A percentile compares a stretch with the other conserved stretches of the same genome.
These are phyloP conservation scores for Sporobolomyces pararoseus DNA, from an alignment of 768 basidiomycete species.

Conservation along the genomic window DNA sequence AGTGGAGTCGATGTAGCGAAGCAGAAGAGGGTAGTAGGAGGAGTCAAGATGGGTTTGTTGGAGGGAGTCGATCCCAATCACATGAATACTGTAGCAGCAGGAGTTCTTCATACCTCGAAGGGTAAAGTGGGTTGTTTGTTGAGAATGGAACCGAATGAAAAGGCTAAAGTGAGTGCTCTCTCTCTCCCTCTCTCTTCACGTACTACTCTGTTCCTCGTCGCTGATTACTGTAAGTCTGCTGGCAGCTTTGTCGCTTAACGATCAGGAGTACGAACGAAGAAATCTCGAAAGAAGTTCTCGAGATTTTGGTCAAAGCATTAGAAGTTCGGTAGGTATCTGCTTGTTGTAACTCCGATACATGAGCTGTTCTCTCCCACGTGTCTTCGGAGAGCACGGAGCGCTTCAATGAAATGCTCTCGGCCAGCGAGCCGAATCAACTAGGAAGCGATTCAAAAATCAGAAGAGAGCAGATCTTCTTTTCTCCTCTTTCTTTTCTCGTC, in stretches of 20 bases:
- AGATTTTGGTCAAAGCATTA: not conserved
- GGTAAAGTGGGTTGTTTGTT: conserved; percentile 95
- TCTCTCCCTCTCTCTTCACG: not conserved
- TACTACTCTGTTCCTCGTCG: too few relatives aligned
- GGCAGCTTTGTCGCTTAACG: conserved; percentile 82
- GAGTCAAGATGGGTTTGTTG: conserved; percentile 71
- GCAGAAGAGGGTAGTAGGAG: conserved; percentile 71
- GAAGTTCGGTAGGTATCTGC: conserved; percentile 16
- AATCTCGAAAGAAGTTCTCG: conserved; percentile 56
- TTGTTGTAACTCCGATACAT: not conserved
- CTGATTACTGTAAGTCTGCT: too few relatives aligned
- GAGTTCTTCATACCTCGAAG: conserved; percentile 89
- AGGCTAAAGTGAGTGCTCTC: conserved; percentile 68
- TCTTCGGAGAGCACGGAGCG: too few relatives aligned
- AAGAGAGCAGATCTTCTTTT: too few relatives aligned
- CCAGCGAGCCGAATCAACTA: too few relatives aligned
- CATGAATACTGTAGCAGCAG: conserved; percentile 89
- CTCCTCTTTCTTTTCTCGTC: too few relatives aligned
- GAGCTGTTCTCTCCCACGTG: too few relatives aligned
- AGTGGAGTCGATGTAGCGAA: conserved; percentile 68
- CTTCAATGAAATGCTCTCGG: too few relatives aligned
- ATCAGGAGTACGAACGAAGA: conserved; percentile 91
- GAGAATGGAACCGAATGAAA: conserved; percentile 87
- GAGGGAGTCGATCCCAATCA: conserved; percentile 88
- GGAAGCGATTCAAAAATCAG: too few relatives aligned